Evolutionary conservation across 768 basidiomycete genomes (phyloP).

Genomic region (Suillus brevipes): DNA sequence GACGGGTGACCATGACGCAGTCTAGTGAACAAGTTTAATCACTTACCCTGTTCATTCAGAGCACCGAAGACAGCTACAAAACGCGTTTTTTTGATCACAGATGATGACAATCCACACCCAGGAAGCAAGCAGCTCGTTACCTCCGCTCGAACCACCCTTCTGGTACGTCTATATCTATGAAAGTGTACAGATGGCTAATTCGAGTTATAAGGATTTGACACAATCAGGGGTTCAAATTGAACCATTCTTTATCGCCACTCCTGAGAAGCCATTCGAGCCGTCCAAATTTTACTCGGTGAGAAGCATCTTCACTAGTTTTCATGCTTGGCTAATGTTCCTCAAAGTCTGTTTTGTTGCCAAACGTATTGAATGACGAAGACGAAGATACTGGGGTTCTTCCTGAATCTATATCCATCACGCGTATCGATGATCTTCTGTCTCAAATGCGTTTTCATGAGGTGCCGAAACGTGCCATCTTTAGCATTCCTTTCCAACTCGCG

Average conservation of each 20-base stretch:
- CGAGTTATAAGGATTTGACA: conserved; percentile 64
- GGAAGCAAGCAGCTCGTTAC: conserved; percentile 61
- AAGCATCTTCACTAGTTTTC: conserved; percentile 9
- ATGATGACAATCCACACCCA: conserved; percentile 52
- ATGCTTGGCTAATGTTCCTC: not conserved
- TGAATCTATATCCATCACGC: conserved; percentile 71
- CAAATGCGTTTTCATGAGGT: conserved; percentile 83
- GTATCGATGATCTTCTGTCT: conserved; percentile 72
- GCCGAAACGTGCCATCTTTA: conserved; percentile 82
- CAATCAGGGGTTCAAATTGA: conserved; percentile 80
- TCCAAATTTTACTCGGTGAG: conserved; percentile 79
- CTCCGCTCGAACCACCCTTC: conserved; percentile 70
- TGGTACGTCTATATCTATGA: conserved; percentile 41
- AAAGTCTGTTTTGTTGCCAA: conserved; percentile 62
- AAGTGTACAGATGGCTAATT: not conserved
- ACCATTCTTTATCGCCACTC: conserved; percentile 84
- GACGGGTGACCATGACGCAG: conserved; percentile 58
- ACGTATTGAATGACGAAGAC: conserved; percentile 46
- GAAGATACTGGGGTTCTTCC: conserved; percentile 60
- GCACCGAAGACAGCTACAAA: conserved; percentile 90
- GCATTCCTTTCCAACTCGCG: conserved; percentile 77
- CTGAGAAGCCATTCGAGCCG: conserved; percentile 66
- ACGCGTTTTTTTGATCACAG: conserved; percentile 90
- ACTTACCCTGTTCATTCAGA: conserved; percentile 36
- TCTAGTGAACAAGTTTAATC: conserved; percentile 1